phyloP scores from a whole-genome alignment of 495 filamentous ascomycete species.

The Choiromyces venosus region DNA sequence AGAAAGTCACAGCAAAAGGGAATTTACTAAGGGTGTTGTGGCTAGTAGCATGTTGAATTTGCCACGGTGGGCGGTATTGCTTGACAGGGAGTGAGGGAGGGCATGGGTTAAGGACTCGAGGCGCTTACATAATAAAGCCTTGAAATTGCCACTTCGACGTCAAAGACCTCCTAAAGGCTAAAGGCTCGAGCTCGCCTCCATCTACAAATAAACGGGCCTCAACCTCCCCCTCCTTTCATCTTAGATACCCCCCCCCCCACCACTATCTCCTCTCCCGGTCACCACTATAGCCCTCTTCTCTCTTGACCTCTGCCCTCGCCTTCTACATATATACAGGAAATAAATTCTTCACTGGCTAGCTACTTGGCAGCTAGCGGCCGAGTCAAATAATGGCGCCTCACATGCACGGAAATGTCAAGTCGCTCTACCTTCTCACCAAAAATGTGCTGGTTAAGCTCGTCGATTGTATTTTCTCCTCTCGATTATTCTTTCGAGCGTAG shows the following conservation, averaged over 20 bases:
- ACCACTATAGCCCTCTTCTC: not conserved
- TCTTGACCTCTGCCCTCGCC: not conserved
- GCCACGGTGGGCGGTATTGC: not conserved
- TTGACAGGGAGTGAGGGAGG: not conserved
- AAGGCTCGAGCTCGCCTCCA: not conserved
- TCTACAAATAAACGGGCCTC: not conserved
- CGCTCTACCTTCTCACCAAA: slow-evolving; percentile 31
- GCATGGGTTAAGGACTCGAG: not conserved
- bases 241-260: not conserved
- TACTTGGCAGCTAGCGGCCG: not conserved
- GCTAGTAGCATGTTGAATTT: not conserved
- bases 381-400: slow-evolving; percentile 13
- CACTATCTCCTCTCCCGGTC: not conserved
- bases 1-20: not conserved
- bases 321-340: not conserved
- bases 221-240: not conserved
- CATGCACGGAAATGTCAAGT: slow-evolving; percentile 31
- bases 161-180: not conserved
- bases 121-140: not conserved
- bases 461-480: slow-evolving; percentile 23
- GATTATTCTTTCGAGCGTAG: not conserved
- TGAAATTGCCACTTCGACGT: not conserved
- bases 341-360: not conserved
- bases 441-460: slow-evolving; percentile 37
- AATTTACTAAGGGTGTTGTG: not conserved